Evolutionary conservation across 371 early-diverging fungal genomes (phyloP), one percentile per base, ranked within the genome.

Genomic region (Mortierella sp.): DNA sequence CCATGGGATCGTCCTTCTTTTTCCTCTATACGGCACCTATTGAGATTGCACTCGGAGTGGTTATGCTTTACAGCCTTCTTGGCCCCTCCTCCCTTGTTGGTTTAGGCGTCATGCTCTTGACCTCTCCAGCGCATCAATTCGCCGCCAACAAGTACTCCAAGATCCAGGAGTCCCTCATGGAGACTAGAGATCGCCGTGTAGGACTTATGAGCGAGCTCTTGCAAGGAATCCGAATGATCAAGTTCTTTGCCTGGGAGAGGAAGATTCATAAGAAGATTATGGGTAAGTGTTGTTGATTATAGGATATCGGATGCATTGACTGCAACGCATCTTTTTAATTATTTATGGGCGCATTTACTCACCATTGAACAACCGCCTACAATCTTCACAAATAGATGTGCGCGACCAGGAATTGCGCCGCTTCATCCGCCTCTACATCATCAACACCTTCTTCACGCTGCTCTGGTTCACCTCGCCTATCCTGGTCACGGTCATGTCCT

Each of bases 211-310:
- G 90, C 61, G 93, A 96, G 74, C 64, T 93, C 3, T 67, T 94
- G 13, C 94, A 93, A 78, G 93, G 92, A 2, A 92, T 94, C 55
- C 91, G 93, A 14, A 91, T 93, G 76, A 92, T 94, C 87, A 94
- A 94, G 74, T 93, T 93, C 61, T 93, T 93, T 87, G 92, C 93
- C 44, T 94, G 93, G 90, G 94, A 93, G 73, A 67, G 69, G 14
- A 90, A 89, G n/a, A 92, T 93, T 85, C 85, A 84, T 44, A 78
- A 88, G 80, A 88, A 89, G 10, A 90, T 93, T 43, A 87, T 82
- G 83, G 83, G 83, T 79, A 75, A 54, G 67, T 54, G 31, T n/a
- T 31, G 14, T 46, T 5, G 19, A 34, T 14, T 10, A 37, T 71
- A 21, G n/a, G 21, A 24, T 26, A 21, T 16, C 51, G 26, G 13